These are phyloP conservation scores for Eucommia ulmoides DNA, from an alignment of 257 asterid genomes.

Conservation along the genomic window DNA sequence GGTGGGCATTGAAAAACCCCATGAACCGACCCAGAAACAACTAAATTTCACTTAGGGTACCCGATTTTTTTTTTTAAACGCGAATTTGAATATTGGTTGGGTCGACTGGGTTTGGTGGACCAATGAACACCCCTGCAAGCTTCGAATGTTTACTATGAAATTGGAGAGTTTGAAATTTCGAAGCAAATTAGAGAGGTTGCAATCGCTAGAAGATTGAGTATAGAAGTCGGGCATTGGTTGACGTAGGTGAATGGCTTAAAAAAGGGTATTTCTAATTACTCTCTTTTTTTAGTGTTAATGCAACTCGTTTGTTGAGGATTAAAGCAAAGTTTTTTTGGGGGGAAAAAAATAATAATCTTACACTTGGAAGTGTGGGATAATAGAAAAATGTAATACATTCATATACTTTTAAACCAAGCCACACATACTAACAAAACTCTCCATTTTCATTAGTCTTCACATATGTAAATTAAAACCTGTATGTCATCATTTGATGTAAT, in stretches of 20 bases:
- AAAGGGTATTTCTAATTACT: neutral
- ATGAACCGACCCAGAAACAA: too few species aligned
- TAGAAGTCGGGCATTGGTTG: constrained; percentile 38
- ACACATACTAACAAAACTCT: constrained; percentile 31
- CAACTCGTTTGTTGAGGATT: constrained; percentile 34
- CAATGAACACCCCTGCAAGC: too few species aligned
- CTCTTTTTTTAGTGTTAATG: neutral
- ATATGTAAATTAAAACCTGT: constrained; percentile 32
- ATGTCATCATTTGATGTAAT: constrained; percentile 28
- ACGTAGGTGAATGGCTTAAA: constrained; percentile 20
- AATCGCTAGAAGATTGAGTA: constrained; percentile 31
- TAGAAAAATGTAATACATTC: constrained; percentile 29
- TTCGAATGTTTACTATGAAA: constrained; percentile 36
- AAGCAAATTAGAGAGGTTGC: constrained; percentile 29
- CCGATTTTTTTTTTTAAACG: too few species aligned
- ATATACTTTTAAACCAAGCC: constrained; percentile 81
- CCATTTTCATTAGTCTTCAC: constrained; percentile 30
- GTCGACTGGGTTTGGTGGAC: too few species aligned
- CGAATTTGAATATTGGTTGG: too few species aligned
- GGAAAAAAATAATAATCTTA: constrained; percentile 35
- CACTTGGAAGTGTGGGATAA: constrained; percentile 73
- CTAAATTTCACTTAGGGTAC: too few species aligned
- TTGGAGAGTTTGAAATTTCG: constrained; percentile 40
- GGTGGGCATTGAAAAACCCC: too few species aligned
- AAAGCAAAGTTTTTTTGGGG: constrained; percentile 46